Evolutionary conservation across 73 alveolate species (phyloP).

Genomic region (Paramecium octaurelia): DNA sequence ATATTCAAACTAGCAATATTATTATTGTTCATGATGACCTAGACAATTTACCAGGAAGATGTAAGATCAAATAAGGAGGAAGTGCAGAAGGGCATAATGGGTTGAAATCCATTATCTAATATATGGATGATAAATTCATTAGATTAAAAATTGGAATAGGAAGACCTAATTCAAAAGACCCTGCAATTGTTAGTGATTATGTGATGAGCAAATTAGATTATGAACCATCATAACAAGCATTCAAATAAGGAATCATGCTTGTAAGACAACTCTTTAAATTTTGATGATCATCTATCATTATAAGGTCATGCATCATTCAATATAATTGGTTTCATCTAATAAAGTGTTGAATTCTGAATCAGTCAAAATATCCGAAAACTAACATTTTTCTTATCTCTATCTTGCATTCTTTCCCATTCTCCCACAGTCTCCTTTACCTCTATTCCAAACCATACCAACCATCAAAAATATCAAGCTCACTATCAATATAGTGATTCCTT

Average conservation of each 20-base stretch:
- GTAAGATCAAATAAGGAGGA: constrained; percentile 57
- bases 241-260: background rate
- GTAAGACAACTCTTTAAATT: background rate
- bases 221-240: background rate
- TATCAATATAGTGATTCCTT: background rate
- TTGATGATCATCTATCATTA: background rate
- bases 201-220: constrained; percentile 9
- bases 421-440: background rate
- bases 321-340: background rate
- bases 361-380: background rate
- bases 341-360: constrained; percentile 23
- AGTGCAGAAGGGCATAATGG: constrained; percentile 63
- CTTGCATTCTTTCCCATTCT: background rate
- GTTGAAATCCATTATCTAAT: constrained; percentile 39
- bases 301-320: background rate
- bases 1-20: background rate
- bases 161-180: constrained; percentile 60
- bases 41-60: constrained; percentile 48
- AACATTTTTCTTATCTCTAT: background rate
- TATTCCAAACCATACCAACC: background rate
- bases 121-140: constrained; percentile 24
- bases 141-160: constrained; percentile 59
- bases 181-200: constrained; percentile 48
- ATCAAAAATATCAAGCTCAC: background rate
- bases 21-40: constrained; percentile 58